Evolutionary conservation across 202 grass and related monocot genomes (phyloP).

Genomic region (Saccharum hybrid): DNA sequence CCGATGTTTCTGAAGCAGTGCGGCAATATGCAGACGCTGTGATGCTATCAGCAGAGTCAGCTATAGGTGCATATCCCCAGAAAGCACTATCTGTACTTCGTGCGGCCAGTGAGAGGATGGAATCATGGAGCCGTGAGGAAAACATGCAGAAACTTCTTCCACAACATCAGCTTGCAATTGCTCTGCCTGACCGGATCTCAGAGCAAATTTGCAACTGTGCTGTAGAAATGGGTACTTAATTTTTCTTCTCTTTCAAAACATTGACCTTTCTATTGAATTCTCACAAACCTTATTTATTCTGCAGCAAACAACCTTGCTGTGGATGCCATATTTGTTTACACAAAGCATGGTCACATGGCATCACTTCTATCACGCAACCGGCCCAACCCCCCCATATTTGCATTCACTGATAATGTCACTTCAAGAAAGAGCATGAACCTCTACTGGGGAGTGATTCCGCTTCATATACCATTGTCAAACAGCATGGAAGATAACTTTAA

Average conservation of each 20-base stretch:
- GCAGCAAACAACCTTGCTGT: conserved; percentile 78
- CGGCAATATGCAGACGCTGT: conserved; percentile 69
- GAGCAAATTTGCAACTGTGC: conserved; percentile 71
- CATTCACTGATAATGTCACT: conserved; percentile 60
- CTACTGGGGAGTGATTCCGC: conserved; percentile 67
- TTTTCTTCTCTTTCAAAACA: conserved; percentile 11
- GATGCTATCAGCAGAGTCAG: conserved; percentile 78
- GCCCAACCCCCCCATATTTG: conserved; percentile 67
- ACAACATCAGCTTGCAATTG: conserved; percentile 54
- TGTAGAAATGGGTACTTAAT: conserved; percentile 65
- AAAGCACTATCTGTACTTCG: conserved; percentile 73
- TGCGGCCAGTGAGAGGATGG: conserved; percentile 59
- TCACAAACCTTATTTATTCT: conserved; percentile 1
- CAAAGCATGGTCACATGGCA: conserved; percentile 74
- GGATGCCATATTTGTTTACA: conserved; percentile 81
- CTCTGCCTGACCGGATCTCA: conserved; percentile 57
- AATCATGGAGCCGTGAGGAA: conserved; percentile 65
- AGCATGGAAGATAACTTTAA: conserved; percentile 68
- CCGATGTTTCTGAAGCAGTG: conserved; percentile 79
- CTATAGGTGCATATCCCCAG: conserved; percentile 64
- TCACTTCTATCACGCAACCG: conserved; percentile 63
- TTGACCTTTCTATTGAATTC: background rate
- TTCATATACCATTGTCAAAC: conserved; percentile 53
- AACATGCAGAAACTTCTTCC: conserved; percentile 57
- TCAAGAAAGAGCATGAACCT: conserved; percentile 79